These are phyloP conservation scores for Tylopilus felleus DNA, from an alignment of 768 basidiomycete species.

Conservation along the genomic window DNA sequence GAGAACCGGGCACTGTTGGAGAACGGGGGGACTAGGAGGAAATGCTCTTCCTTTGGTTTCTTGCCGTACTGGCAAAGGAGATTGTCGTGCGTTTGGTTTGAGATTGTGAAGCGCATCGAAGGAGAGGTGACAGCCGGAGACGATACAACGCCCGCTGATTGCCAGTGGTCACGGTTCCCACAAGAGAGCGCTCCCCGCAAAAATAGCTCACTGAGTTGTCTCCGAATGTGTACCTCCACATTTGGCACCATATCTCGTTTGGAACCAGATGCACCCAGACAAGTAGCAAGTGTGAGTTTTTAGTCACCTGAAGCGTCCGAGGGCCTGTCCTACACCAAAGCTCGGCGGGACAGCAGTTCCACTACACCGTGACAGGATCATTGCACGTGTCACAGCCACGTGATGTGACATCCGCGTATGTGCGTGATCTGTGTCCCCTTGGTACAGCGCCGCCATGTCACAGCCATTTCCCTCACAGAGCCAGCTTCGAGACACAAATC, in stretches of 20 bases:
- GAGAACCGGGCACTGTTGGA: slow-evolving; percentile 23
- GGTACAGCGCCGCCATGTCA: too few species aligned
- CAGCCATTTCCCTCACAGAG: slow-evolving; percentile 19
- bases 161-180: not conserved
- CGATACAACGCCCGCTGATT: not conserved
- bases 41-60: not conserved
- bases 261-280: not conserved
- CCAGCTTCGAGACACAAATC: slow-evolving; percentile 19
- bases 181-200: not conserved
- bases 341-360: not conserved
- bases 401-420: slow-evolving; percentile 11
- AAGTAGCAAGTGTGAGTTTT: not conserved
- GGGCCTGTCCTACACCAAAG: not conserved
- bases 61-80: slow-evolving; percentile 21
- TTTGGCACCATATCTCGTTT: not conserved
- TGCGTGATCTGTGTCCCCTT: too few species aligned
- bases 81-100: slow-evolving; percentile 35
- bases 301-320: not conserved
- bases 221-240: not conserved
- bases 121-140: not conserved
- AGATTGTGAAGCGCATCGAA: slow-evolving; percentile 33
- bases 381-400: not conserved
- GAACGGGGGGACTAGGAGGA: slow-evolving; percentile 22
- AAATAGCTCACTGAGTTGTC: not conserved
- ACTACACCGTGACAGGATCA: not conserved